Percentiles rank a stretch among this genome's conserved stretches.
Conservation (phyloP, 345 rosid genomes). For the Erysimum cheiranthoides region DNA sequence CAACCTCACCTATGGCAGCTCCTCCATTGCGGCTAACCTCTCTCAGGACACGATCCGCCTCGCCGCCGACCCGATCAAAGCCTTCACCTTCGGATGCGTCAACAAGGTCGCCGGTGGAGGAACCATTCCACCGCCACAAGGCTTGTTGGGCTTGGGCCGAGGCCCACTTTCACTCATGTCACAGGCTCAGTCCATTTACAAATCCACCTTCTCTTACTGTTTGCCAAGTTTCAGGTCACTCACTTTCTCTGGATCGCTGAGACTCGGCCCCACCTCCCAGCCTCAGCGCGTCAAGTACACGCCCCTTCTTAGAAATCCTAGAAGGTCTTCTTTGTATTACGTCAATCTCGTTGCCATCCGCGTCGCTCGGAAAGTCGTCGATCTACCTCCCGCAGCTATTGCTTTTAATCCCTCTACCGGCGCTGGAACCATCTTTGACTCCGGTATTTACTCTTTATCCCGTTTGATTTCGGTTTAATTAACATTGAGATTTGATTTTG, state of each 20-base stretch:
- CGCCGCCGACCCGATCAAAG: conserved; percentile 62
- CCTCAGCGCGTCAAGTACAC: conserved; percentile 75
- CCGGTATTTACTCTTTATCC: conserved; percentile 54
- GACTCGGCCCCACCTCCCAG: conserved; percentile 85
- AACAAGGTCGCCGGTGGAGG: conserved; percentile 70
- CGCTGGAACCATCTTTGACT: conserved; percentile 90
- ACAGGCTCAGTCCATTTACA: conserved; percentile 76
- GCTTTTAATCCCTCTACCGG: conserved; percentile 85
- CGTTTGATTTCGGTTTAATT: background rate
- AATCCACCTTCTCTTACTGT: conserved; percentile 87
- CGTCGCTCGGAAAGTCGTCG: conserved; percentile 68
- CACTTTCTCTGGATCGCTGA: conserved; percentile 78
- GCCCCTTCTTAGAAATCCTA: conserved; percentile 73
- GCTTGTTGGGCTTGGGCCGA: conserved; percentile 83
- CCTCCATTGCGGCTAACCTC: conserved; percentile 74
- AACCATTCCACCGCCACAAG: conserved; percentile 67
- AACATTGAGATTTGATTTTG: too few species aligned
- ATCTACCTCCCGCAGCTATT: conserved; percentile 65
- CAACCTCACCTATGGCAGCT: conserved; percentile 84
- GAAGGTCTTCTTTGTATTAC: conserved; percentile 79
- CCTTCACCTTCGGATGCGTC: conserved; percentile 84
- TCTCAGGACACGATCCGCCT: conserved; percentile 69
- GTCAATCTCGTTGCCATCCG: conserved; percentile 71
- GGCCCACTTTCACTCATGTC: conserved; percentile 82
- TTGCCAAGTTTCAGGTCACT: conserved; percentile 77